phyloP scores from a whole-genome alignment of 163 green algal species.

The Chlamydomonas reinhardtii region DNA sequence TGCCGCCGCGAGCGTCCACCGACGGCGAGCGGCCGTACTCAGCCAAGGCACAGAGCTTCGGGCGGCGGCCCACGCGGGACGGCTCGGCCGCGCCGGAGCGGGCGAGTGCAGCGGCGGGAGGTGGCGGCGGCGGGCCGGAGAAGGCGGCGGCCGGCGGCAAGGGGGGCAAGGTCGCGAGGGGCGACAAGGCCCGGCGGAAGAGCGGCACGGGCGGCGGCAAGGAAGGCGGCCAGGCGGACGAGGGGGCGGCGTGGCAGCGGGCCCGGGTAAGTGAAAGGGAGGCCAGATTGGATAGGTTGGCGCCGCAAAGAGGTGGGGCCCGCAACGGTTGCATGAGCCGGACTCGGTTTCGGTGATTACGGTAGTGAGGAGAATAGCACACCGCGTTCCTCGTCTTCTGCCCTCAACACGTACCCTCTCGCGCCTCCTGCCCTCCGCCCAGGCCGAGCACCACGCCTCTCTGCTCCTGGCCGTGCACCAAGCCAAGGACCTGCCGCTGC shows the following conservation, averaged over 20 bases:
- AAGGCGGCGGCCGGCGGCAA: background rate
- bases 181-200: too few relatives aligned
- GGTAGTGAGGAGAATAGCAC: too few relatives aligned
- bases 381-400: background rate
- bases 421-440: background rate
- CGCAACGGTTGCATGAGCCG: too few relatives aligned
- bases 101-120: background rate
- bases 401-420: too few relatives aligned
- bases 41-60: background rate
- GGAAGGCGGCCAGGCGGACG: background rate
- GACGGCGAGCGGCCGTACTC: too few relatives aligned
- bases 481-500: slow-evolving; percentile 24
- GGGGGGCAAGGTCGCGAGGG: background rate
- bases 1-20: background rate
- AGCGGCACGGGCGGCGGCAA: background rate
- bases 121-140: too few relatives aligned
- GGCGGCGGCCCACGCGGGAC: background rate
- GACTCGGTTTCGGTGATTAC: too few relatives aligned
- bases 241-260: background rate
- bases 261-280: background rate
- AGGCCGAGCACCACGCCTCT: too few relatives aligned
- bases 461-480: slow-evolving; percentile 46
- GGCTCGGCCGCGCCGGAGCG: background rate
- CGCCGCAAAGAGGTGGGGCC: too few relatives aligned
- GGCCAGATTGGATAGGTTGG: too few relatives aligned